Evolutionary conservation across 164 flowering plant species (phyloP), one percentile per base, ranked within the genome.

Genomic region (Chimonanthus salicifolius): DNA sequence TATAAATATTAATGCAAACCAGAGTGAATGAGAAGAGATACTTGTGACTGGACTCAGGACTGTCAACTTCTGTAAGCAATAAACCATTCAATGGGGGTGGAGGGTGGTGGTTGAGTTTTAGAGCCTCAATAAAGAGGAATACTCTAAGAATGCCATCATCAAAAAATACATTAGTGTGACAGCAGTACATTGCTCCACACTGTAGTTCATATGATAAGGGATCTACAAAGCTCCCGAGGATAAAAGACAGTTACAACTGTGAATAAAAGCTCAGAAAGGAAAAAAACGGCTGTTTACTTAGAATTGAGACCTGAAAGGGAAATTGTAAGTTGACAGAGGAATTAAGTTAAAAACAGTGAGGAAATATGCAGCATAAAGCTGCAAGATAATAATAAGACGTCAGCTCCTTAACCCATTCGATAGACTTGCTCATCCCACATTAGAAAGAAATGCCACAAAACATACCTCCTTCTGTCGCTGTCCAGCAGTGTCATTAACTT

Each of bases 391-490:
- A 48, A 13, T 7, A 47, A 48, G 47, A 69, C 4, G 58, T 15
- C 20, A 33, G 47, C 63, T 50, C 49, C 15, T 15, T 9, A 71
- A 16, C 74, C 49, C 13, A 62, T 49, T 47, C 62, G 33, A 62
- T 20, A 47, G 6, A 58, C 6, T 71, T 21, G 10, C 4, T 11
- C 7, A 15, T 50, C 16, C 33, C 45, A 6, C 51, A 65, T 65
- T 54, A 66, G 70, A 46, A 65, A 43, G 16, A 3, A 50, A 13
- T 65, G 3, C 48, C 8, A 21, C 8, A 33, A 11, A 44, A 21
- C 66, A 18, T 79, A 92, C 97, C 90, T 91, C 94, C 78, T 79
- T 87, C 70, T 75, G 80, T 72, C 71, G 83, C 67, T 79, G 77
- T 71, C 71, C 82, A 74, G 77, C 82, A 70, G 58, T 71, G 64